A percentile compares a stretch with the other conserved stretches of the same genome.
phyloP scores from a whole-genome alignment of 768 basidiomycete species.

The Heimioporus sp. region DNA sequence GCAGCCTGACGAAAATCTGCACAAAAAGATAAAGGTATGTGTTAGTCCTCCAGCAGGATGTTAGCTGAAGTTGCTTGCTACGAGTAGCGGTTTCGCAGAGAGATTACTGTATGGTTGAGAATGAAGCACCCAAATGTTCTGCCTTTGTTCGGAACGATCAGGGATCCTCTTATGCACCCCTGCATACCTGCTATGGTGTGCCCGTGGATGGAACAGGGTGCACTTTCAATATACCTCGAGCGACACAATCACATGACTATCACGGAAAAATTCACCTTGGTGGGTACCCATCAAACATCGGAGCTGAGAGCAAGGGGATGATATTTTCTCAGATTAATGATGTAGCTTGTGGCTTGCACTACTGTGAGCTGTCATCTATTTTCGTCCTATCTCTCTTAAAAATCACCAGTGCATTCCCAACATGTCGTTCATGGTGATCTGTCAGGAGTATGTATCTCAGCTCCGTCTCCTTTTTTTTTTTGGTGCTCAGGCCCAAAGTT shows the following conservation, averaged over 20 bases:
- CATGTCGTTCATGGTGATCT: too few relatives aligned
- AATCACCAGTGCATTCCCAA: too few relatives aligned
- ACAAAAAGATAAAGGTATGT: not conserved
- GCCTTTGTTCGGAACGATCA: not conserved
- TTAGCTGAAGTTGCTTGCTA: not conserved
- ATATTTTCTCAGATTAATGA: not conserved
- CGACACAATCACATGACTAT: not conserved
- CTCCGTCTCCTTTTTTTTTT: too few relatives aligned
- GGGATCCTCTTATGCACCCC: not conserved
- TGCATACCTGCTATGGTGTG: constrained; percentile 1
- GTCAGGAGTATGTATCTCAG: too few relatives aligned
- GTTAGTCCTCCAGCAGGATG: not conserved
- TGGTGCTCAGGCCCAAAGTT: too few relatives aligned
- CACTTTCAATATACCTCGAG: not conserved
- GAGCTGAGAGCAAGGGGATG: not conserved
- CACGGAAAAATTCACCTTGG: not conserved
- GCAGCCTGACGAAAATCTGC: not conserved
- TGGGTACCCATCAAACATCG: too few relatives aligned
- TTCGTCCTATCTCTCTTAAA: too few relatives aligned
- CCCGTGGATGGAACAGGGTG: not conserved
- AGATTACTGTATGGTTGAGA: not conserved
- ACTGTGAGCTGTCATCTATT: not conserved
- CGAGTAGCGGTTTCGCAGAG: not conserved
- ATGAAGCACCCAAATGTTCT: not conserved
- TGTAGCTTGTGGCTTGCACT: not conserved